Conservation (phyloP, 2,329 filamentous ascomycete genomes). For the Aspergillus texensis region DNA sequence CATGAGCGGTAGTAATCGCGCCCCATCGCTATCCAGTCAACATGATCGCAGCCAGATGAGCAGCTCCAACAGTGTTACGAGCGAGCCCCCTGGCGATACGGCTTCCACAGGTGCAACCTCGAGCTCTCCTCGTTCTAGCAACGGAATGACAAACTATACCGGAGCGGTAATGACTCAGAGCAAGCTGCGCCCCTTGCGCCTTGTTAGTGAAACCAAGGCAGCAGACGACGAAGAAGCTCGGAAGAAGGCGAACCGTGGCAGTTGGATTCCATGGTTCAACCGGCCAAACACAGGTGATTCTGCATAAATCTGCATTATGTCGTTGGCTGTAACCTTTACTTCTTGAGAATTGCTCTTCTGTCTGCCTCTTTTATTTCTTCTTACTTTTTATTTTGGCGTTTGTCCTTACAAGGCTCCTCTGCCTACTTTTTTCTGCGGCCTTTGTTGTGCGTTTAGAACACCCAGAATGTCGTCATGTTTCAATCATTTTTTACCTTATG, state of each 20-base stretch:
- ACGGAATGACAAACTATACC: slow-evolving; percentile 69
- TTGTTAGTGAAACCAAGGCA: slow-evolving; percentile 61
- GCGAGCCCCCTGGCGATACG: slow-evolving; percentile 50
- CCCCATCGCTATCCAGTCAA: slow-evolving; percentile 54
- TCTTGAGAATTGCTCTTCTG: slow-evolving; percentile 8
- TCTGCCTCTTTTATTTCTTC: slow-evolving; percentile 9
- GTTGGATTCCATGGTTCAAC: slow-evolving; percentile 53
- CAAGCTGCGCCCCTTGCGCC: slow-evolving; percentile 80
- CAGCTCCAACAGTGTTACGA: slow-evolving; percentile 65
- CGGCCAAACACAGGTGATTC: slow-evolving; percentile 30
- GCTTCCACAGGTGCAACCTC: slow-evolving; percentile 50
- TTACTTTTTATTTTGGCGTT: slow-evolving; percentile 10
- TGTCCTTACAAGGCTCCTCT: slow-evolving; percentile 1
- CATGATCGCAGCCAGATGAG: slow-evolving; percentile 57
- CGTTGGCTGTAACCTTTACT: slow-evolving; percentile 1
- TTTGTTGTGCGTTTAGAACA: slow-evolving; percentile 12
- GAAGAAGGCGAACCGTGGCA: slow-evolving; percentile 49
- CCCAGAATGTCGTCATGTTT: slow-evolving; percentile 20
- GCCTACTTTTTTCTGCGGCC: neutral
- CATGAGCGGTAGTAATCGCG: slow-evolving; percentile 55
- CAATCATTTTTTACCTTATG: slow-evolving; percentile 17
- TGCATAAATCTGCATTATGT: slow-evolving; percentile 3
- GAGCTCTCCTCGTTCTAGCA: slow-evolving; percentile 64
- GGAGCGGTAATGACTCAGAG: slow-evolving; percentile 64
- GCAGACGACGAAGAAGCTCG: slow-evolving; percentile 47